Base-by-base conservation (phyloP, 2,329 filamentous ascomycete genomes). In the Aspergillus pseudonomiae region DNA sequence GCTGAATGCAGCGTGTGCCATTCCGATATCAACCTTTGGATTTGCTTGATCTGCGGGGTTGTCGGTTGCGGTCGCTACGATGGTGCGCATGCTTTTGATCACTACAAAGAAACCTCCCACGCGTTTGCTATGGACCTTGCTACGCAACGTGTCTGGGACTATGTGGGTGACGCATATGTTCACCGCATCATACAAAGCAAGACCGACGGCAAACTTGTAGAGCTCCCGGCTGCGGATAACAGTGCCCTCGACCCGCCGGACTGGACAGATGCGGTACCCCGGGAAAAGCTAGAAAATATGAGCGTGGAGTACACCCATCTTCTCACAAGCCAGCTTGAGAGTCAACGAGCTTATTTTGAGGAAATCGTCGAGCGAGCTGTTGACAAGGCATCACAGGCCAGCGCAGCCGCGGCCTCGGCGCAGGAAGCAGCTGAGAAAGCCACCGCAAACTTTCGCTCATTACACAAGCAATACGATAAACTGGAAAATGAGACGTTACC, bases 101-200 rank as follows among this genome's bases (percentile, higher is more conserved):
- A 97, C 78, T 97, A 93, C 87, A 93, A 96, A 78, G 86, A 92
- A 61, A 96, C 92, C 3, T 88, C 89, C 4, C 95, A 99, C 77
- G 91, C 91, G 67, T 99, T 97, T 75, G 91, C 93, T 30, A 91
- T 99, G 76, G 95, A 99, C 75, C 87, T 98, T 43, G 89, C 91
- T 65, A 96, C 93, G 0, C 94, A 99, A 76, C 91, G 97, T 71
- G 94, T 99, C 1, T 99, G 95, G 95, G 95, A 99, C 78, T 99
- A 99, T 68, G 92, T 92, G 0, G 93, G 92, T 5, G 95, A 99
- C 74, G 91, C 91, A 73, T 99, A 97, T 84, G 95, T 98, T 56
- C 95, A 99, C 78, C 90, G 95, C 11, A 87, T 98, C 58, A 96
- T 99, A 61, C 91, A 96, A 68, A 93, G 93, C 74, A 97, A 97